Conservation (phyloP, 2,329 filamentous ascomycete genomes). For the Rhinocladiella similis region DNA sequence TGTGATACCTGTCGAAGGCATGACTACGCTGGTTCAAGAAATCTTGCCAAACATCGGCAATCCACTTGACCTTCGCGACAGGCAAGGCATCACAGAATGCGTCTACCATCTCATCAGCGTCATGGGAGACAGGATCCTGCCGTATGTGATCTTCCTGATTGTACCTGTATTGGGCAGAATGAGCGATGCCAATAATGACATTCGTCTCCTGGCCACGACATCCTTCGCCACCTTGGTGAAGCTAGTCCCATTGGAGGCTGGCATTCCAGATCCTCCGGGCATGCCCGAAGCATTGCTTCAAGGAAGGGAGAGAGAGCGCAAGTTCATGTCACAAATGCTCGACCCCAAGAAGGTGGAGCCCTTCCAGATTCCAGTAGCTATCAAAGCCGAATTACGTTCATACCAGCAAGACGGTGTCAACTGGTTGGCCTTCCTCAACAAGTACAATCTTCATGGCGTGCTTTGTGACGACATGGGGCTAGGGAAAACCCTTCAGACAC, state of each 20-base stretch:
- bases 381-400: slow-evolving; percentile 92
- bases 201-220: slow-evolving; percentile 90
- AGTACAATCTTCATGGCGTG: slow-evolving; percentile 95
- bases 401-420: slow-evolving; percentile 99
- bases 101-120: slow-evolving; percentile 97
- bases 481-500: slow-evolving; percentile 93
- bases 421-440: slow-evolving; percentile 97
- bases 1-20: slow-evolving; percentile 89
- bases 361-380: slow-evolving; percentile 90
- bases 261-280: slow-evolving; percentile 93
- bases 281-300: slow-evolving; percentile 84
- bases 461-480: slow-evolving; percentile 99
- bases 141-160: slow-evolving; percentile 98
- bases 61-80: slow-evolving; percentile 79
- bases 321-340: slow-evolving; percentile 94
- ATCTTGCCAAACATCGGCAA: slow-evolving; percentile 92
- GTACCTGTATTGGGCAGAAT: slow-evolving; percentile 95
- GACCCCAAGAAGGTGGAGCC: slow-evolving; percentile 96
- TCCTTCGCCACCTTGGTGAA: slow-evolving; percentile 97
- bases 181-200: slow-evolving; percentile 97
- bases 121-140: slow-evolving; percentile 94
- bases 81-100: slow-evolving; percentile 91
- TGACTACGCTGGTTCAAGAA: slow-evolving; percentile 92
- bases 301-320: slow-evolving; percentile 89
- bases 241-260: slow-evolving; percentile 91